Evolutionary conservation across 768 basidiomycete species (phyloP).

Genomic region (Boletus edulis): DNA sequence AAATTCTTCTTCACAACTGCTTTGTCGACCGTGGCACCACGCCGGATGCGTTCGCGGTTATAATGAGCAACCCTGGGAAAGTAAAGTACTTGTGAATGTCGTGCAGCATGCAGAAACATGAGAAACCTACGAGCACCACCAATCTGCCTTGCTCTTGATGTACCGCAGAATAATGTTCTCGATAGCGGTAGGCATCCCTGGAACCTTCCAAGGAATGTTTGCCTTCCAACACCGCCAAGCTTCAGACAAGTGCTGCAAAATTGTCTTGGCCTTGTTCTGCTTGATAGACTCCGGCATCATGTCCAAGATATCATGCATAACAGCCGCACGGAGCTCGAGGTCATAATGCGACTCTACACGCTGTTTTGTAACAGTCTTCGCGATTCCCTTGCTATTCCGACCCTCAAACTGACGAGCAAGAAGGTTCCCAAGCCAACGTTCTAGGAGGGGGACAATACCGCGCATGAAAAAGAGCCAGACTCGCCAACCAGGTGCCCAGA

Average conservation of each 20-base stretch:
- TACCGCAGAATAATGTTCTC: slow-evolving; percentile 99
- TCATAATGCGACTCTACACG: slow-evolving; percentile 99
- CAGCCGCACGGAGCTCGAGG: slow-evolving; percentile 93
- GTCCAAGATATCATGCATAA: slow-evolving; percentile 99
- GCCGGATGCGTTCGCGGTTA: slow-evolving; percentile 95
- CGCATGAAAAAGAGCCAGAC: slow-evolving; percentile 99
- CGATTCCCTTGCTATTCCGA: slow-evolving; percentile 92
- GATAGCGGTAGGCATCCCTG: slow-evolving; percentile 98
- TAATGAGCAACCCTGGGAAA: slow-evolving; percentile 83
- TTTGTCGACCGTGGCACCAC: slow-evolving; percentile 97
- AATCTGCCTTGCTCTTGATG: slow-evolving; percentile 99
- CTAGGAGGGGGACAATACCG: slow-evolving; percentile 95
- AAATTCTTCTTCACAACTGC: slow-evolving; percentile 99
- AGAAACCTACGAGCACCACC: slow-evolving; percentile 85
- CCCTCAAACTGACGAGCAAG: slow-evolving; percentile 99
- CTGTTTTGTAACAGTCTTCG: slow-evolving; percentile 99
- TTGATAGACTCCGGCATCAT: slow-evolving; percentile 99
- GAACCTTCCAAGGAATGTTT: slow-evolving; percentile 99
- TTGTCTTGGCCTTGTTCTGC: slow-evolving; percentile 99
- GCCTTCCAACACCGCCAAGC: slow-evolving; percentile 99
- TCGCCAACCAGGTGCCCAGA: slow-evolving; percentile 99
- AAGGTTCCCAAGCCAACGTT: slow-evolving; percentile 97
- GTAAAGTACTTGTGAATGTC: background rate
- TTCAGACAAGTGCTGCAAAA: slow-evolving; percentile 95
- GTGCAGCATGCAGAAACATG: background rate